Base-by-base conservation (phyloP, 805 yeast genomes). In the Lipomyces lipofer region DNA sequence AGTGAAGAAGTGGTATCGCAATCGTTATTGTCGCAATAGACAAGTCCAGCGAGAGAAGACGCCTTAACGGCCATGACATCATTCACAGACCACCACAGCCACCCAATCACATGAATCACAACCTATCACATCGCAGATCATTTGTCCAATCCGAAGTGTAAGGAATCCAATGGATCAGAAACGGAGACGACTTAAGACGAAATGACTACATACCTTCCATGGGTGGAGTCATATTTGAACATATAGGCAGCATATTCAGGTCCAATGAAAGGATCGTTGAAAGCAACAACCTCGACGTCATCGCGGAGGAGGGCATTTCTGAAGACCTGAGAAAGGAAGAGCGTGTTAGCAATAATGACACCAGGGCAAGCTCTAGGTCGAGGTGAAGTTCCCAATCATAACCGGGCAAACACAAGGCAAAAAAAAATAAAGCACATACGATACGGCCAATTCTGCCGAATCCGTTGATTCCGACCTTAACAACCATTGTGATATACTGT, bases 161-260 rank as follows among this genome's bases (percentile, higher is more conserved):
- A n/a, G n/a, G n/a, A n/a, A n/a, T n/a, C n/a, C n/a, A n/a, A n/a
- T n/a, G n/a, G n/a, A n/a, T n/a, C n/a, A n/a, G n/a, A n/a, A n/a
- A n/a, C n/a, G n/a, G n/a, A n/a, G n/a, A n/a, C n/a, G n/a, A n/a
- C n/a, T 30, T n/a, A 30, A n/a, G n/a, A 17, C 15, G 33, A 24
- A 42, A 42, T 42, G 17, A 22, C 10, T 32, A 51, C 59, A 9
- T 51, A 54, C 71, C 77, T 78, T 69, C 96, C 95, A 79, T 88
- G 96, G 64, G 95, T 88, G 59, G 96, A 87, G 76, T 88, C 96
- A 77, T 88, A 88, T 80, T 88, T 89, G 87, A 88, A 88, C 89
- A 88, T 83, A 82, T 88, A 88, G 63, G 96, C 87, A 69, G 96
- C 96, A 76, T 88, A 88, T 66, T 88, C 95, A 58, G 94, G 80